A percentile compares a stretch with the other conserved stretches of the same genome.
phyloP scores from a whole-genome alignment of 2,329 filamentous ascomycete species.

The Colletotrichum sidae region DNA sequence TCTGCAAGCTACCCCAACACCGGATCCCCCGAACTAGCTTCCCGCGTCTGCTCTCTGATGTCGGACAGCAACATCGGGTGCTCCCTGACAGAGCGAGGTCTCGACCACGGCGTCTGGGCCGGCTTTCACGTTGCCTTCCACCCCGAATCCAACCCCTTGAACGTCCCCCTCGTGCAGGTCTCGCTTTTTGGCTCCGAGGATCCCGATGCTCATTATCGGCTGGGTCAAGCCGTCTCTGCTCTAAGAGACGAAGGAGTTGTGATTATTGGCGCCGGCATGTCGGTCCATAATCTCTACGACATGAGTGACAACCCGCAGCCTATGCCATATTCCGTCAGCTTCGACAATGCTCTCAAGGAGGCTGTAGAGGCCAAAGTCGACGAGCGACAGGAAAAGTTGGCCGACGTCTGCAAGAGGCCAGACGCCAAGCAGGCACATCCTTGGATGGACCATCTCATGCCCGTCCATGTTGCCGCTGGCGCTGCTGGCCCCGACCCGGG shows the following conservation, averaged over 20 bases:
- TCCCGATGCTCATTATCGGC: constrained; percentile 72
- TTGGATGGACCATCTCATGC: constrained; percentile 63
- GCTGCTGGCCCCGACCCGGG: constrained; percentile 57
- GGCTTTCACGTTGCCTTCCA: constrained; percentile 74
- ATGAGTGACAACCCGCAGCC: constrained; percentile 55
- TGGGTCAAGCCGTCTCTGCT: constrained; percentile 74
- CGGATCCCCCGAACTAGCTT: constrained; percentile 70
- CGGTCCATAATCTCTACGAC: constrained; percentile 76
- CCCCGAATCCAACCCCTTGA: constrained; percentile 70
- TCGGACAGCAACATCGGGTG: constrained; percentile 68
- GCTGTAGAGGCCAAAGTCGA: constrained; percentile 54
- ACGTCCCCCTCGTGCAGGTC: constrained; percentile 78
- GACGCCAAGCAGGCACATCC: constrained; percentile 62
- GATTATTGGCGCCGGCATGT: constrained; percentile 80
- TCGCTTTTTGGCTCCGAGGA: constrained; percentile 75
- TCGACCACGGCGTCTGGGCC: constrained; percentile 82
- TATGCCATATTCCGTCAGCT: constrained; percentile 69
- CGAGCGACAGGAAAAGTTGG: constrained; percentile 54
- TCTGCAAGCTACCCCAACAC: constrained; percentile 73
- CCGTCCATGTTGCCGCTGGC: constrained; percentile 58
- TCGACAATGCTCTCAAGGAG: constrained; percentile 66
- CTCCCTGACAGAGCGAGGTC: constrained; percentile 69
- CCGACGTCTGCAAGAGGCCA: constrained; percentile 51
- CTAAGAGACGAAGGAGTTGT: constrained; percentile 76
- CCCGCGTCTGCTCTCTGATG: constrained; percentile 67